Base-by-base conservation (phyloP, 108 stramenopile genomes). In the Pseudonitzschia pungens region DNA sequence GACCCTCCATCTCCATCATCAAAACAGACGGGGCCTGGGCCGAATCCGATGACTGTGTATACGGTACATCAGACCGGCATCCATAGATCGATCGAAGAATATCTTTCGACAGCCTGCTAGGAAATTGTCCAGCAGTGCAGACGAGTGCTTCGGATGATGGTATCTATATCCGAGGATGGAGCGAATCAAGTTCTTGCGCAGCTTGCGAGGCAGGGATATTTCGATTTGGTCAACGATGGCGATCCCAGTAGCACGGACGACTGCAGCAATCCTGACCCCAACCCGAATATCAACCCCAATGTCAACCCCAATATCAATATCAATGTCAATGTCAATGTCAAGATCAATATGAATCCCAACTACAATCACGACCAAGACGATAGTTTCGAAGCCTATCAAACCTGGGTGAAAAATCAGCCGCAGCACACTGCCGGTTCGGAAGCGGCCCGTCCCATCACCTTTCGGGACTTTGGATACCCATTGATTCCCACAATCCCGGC, bases 151-250 rank as follows among this genome's bases (percentile, higher is more conserved):
- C 36, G 36, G 36, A 36, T 12, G 10, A 55, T 55, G 54, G 54
- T 26, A 0, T 10, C 56, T 45, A 29, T 68, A 6, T 68, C 67
- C 22, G 67, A 68, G n/a, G 62, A 63, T 12, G 62, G 62, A 9
- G 62, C 62, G 36, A 33, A 41, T 14, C 62, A 63, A 36, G 40
- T 63, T 33, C 32, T 63, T 63, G 22, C 8, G 3, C 62, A 63
- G 40, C 32, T 63, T 0, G 1, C 14, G 32, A 33, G 62, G 32
- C 40, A 40, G 27, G 62, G 62, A 20, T 63, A 63, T 40, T 63
- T 63, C 10, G 26, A 56, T 16, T 5, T 20, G 52, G 26, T 0
- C 28, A 27, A 40, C 58, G 58, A 59, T 28, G 31, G 28, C 3
- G 15, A 32, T 36, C 40, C 16, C 14, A 14, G 27, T 21, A 58